Conservation (phyloP, 306 rosid species). For the Leucaena leucocephala region DNA sequence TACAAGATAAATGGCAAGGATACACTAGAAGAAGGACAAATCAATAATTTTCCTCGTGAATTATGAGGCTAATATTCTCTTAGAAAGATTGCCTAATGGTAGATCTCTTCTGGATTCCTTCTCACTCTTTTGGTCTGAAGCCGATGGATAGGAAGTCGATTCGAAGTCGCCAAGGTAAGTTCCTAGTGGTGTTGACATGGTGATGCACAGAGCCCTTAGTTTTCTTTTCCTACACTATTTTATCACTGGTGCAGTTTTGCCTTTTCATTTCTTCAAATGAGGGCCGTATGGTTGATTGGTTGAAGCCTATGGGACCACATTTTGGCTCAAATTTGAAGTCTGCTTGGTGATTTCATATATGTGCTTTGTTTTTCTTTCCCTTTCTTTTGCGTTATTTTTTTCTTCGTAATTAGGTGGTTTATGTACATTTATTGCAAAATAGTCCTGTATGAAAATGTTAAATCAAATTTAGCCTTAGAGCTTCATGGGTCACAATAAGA, state of each 20-base stretch:
- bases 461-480: constrained; percentile 71
- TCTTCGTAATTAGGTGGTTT: constrained; percentile 31
- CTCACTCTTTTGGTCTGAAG: not conserved
- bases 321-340: constrained; percentile 47
- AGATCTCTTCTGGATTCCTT: not conserved
- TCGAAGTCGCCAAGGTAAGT: not conserved
- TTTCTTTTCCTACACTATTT: not conserved
- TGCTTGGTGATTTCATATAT: constrained; percentile 50
- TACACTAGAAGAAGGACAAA: constrained; percentile 89
- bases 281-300: constrained; percentile 40
- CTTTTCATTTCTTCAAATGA: constrained; percentile 41
- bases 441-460: constrained; percentile 58
- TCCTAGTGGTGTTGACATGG: constrained; percentile 35
- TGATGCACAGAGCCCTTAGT: constrained; percentile 39
- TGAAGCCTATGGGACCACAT: constrained; percentile 44
- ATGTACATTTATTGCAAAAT: constrained; percentile 72
- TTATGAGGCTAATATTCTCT: constrained; percentile 54
- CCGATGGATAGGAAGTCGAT: not conserved
- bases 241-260: constrained; percentile 41
- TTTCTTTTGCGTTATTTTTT: not conserved
- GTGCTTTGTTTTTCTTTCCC: not conserved
- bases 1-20: constrained; percentile 87
- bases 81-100: not conserved
- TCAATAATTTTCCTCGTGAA: constrained; percentile 78
- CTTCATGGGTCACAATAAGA: constrained; percentile 49